These are phyloP conservation scores for Ganoderma leucocontextum DNA, from an alignment of 1,284 basidiomycete genomes.

Conservation along the genomic window DNA sequence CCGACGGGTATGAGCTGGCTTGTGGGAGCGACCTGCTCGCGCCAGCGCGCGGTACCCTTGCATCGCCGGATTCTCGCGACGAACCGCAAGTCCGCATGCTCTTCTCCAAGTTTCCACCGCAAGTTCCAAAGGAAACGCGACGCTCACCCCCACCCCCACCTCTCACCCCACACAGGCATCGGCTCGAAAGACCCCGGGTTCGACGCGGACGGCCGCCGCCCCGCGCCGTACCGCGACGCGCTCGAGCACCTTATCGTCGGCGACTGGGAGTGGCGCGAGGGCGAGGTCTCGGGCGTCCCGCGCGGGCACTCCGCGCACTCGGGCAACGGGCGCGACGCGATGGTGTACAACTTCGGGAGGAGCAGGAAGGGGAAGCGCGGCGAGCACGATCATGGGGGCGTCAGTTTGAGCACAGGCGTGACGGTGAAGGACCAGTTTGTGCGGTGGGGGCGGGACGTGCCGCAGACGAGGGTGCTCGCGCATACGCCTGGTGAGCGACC, in stretches of 20 bases:
- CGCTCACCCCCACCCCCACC: background rate
- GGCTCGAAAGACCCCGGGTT: slow-evolving; percentile 44
- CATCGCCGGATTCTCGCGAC: background rate
- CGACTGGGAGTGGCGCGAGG: slow-evolving; percentile 69
- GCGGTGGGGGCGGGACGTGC: slow-evolving; percentile 61
- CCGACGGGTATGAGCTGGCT: background rate
- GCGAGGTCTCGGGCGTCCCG: slow-evolving; percentile 56
- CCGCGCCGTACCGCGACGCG: slow-evolving; percentile 56
- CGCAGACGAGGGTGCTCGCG: slow-evolving; percentile 57
- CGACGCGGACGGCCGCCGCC: slow-evolving; percentile 56
- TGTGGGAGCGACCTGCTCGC: background rate
- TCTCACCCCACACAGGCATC: slow-evolving; percentile 43
- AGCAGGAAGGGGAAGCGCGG: slow-evolving; percentile 38
- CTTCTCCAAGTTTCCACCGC: slow-evolving; percentile 37
- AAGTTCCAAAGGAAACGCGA: slow-evolving; percentile 29
- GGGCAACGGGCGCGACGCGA: slow-evolving; percentile 29
- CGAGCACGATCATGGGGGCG: slow-evolving; percentile 34
- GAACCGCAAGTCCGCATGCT: background rate
- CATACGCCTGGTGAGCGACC: slow-evolving; percentile 64
- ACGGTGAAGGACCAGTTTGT: slow-evolving; percentile 59
- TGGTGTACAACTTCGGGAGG: slow-evolving; percentile 41
- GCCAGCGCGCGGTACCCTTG: background rate
- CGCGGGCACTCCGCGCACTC: slow-evolving; percentile 30
- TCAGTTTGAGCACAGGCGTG: slow-evolving; percentile 37
- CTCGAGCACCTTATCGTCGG: slow-evolving; percentile 72